Percentiles rank a stretch among this genome's conserved stretches.
Evolutionary conservation across 129 eudicot species (phyloP).

Genomic region (Flaveria linearis): DNA sequence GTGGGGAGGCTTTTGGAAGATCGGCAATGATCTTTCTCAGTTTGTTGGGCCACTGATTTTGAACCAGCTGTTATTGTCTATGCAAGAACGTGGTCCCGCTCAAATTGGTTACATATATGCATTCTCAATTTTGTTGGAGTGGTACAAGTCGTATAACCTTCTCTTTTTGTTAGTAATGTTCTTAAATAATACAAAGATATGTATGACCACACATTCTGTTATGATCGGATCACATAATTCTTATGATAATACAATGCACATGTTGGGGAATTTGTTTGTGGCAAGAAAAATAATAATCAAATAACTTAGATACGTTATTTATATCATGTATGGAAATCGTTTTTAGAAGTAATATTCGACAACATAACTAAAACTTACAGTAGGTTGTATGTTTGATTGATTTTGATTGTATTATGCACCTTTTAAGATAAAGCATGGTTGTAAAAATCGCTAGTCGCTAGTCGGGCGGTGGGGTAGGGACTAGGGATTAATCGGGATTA

Average conservation of each 20-base stretch:
- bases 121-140: too few species aligned
- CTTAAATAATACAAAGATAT: not conserved
- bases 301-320: not conserved
- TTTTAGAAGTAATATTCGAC: not conserved
- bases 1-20: too few species aligned
- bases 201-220: not conserved
- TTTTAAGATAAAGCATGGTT: too few species aligned
- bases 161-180: not conserved
- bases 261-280: not conserved
- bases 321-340: not conserved
- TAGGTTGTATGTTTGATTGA: not conserved
- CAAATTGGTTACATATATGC: too few species aligned
- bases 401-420: not conserved
- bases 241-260: not conserved
- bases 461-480: too few species aligned
- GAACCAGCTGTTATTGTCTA: conserved; percentile 72
- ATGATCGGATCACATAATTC: not conserved
- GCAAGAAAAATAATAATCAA: not conserved
- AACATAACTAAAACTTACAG: not conserved
- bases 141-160: too few species aligned
- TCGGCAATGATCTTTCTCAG: conserved; percentile 90
- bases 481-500: too few species aligned
- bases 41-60: conserved; percentile 82
- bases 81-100: too few species aligned
- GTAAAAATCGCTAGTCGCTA: too few species aligned